Base-by-base conservation (phyloP, 2,329 filamentous ascomycete genomes). In the Diaporthe ilicicola region DNA sequence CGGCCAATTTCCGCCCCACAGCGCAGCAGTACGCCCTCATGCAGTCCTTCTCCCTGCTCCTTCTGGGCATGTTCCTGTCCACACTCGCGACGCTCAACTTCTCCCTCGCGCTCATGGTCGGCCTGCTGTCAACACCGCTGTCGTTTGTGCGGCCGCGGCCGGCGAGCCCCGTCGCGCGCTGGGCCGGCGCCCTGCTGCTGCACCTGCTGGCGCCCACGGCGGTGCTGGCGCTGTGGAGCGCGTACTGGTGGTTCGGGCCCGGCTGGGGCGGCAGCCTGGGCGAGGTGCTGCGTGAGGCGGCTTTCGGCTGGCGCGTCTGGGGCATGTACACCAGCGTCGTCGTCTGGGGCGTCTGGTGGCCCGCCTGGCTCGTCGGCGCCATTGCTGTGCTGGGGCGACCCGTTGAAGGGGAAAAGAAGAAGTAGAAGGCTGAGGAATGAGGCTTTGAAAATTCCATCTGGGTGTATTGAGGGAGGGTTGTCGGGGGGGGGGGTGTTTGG, bases 271-370 rank as follows among this genome's bases (percentile, higher is more conserved):
- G 83, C 2, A 74, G 83, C 5, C 79, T 94, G 1, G 84, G 84
- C 53, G 82, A 88, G 2, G 85, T 96, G 2, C 81, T 97, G 65
- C 86, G 86, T 34, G 87, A 92, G 78, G 93, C 94, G 1, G 93
- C 93, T 6, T 94, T 96, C 79, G 94, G 93, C 0, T 97, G 94
- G 94, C 89, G 94, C 77, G 90, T 97, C 15, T 94, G 92, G 89
- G 94, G 94, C 1, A 90, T 96, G 87, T 97, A 94, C 84, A 97
- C 94, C 1, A 92, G 93, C 72, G 90, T 97, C 22, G 90, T 97
- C 13, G 88, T 97, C n/a, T 97, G 94, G 93, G 93, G 94, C 79
- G 91, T 97, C 53, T 98, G 95, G 95, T 96, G 94, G 92, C 95
- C 95, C 0, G 94, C 94, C 9, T 98, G 95, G 95, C 80, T 96